A percentile compares a stretch with the other conserved stretches of the same genome.
Evolutionary conservation across 768 basidiomycete species (phyloP).

Genomic region (Tulasnella calospora): DNA sequence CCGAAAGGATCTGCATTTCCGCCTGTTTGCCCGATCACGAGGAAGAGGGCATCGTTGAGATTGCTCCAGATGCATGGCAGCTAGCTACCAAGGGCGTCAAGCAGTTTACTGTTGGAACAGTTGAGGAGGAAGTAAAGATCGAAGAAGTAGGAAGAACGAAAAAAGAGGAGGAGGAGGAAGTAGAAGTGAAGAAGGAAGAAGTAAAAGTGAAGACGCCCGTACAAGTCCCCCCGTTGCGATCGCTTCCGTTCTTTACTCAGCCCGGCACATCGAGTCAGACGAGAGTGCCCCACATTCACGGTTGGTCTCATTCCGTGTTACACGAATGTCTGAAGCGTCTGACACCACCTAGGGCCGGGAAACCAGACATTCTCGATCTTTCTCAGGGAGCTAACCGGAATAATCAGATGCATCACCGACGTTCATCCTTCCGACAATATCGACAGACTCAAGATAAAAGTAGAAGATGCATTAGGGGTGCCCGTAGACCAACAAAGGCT

Average conservation of each 20-base stretch:
- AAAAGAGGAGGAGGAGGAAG: background rate
- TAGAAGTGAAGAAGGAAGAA: background rate
- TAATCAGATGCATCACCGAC: background rate
- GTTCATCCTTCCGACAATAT: background rate
- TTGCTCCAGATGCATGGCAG: background rate
- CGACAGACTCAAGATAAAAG: background rate
- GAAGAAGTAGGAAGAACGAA: background rate
- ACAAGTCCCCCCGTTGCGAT: too few relatives aligned
- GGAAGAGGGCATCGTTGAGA: background rate
- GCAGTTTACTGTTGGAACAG: conserved; percentile 4
- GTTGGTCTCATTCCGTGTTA: background rate
- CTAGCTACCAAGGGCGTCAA: background rate
- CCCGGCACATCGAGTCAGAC: too few relatives aligned
- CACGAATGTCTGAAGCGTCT: background rate
- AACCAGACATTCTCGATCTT: background rate
- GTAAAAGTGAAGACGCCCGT: background rate
- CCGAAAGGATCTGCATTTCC: background rate
- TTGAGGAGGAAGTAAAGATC: conserved; percentile 19
- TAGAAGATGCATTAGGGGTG: background rate
- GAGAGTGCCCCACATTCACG: background rate
- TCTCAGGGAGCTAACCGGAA: background rate
- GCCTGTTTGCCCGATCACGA: background rate
- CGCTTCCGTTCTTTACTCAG: too few relatives aligned
- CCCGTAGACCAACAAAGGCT: background rate
- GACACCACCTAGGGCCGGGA: background rate